phyloP scores from a whole-genome alignment of 805 yeast species.

The Suhomyces sp. region DNA sequence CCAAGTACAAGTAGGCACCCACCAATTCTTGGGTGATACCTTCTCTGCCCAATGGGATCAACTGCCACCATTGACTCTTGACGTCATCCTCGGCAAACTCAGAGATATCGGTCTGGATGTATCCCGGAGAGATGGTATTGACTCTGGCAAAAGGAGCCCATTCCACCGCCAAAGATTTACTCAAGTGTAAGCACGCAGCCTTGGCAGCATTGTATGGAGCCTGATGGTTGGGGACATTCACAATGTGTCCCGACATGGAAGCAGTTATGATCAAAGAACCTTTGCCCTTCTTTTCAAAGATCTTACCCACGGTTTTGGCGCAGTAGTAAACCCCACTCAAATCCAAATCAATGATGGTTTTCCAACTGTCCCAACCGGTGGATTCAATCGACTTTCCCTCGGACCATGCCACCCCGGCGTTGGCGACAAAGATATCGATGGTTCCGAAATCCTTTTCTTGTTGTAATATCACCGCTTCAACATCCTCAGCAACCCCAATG shows the following conservation, averaged over 20 bases:
- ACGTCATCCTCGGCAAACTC: constrained; percentile 34
- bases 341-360: constrained; percentile 39
- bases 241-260: constrained; percentile 49
- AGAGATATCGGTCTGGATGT: constrained; percentile 41
- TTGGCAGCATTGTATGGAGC: constrained; percentile 49
- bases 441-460: constrained; percentile 71
- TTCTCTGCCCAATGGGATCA: constrained; percentile 49
- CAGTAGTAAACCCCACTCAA: constrained; percentile 44
- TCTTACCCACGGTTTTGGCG: constrained; percentile 41
- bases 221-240: constrained; percentile 45
- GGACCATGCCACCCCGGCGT: constrained; percentile 64
- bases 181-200: constrained; percentile 44
- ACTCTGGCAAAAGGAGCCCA: constrained; percentile 50
- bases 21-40: constrained; percentile 43
- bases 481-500: constrained; percentile 49
- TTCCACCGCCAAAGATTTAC: constrained; percentile 45
- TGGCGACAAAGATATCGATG: constrained; percentile 82
- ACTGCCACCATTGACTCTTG: constrained; percentile 38
- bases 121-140: constrained; percentile 45
- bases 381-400: constrained; percentile 48
- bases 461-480: constrained; percentile 47
- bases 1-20: constrained; percentile 47
- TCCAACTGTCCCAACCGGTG: constrained; percentile 35
- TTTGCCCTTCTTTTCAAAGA: constrained; percentile 38
- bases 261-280: constrained; percentile 48